Evolutionary conservation across 345 rosid species (phyloP), one percentile per base, ranked within the genome.

Genomic region (Moringa oleifera): DNA sequence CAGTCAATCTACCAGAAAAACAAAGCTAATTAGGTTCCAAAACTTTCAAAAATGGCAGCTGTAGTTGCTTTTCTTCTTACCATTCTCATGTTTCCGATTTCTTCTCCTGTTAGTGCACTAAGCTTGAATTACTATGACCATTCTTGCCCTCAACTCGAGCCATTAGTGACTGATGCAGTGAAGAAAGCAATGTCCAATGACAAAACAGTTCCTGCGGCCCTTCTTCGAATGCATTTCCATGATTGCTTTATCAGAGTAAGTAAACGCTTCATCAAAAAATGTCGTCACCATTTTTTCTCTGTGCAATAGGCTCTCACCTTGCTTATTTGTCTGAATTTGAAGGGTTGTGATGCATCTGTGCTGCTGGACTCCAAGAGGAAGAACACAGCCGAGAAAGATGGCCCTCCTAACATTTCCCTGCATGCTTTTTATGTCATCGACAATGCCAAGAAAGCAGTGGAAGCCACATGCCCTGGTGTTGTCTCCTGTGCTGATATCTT

Each of bases 301-400:
- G n/a, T n/a, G n/a, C n/a, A n/a, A n/a, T n/a, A n/a, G n/a, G n/a
- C n/a, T n/a, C n/a, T n/a, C n/a, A n/a, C 6, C 54, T n/a, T 31
- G 47, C 25, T 23, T 21, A 20, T n/a, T 21, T 16, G 18, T 55
- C n/a, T 10, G 4, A 2, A 7, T 55, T 59, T 18, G 21, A 22
- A 92, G 96, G 98, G 98, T 33, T 89, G 98, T 52, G 97, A 92
- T 77, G 97, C 68, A 41, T 92, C 97, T 13, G 93, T 89, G 70
- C 75, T 92, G 24, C 46, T 93, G 77, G 81, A 83, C 50, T 81
- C 91, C 0, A 85, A 79, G 66, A 87, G 85, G 4, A 79, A 79
- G 28, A 82, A 82, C 73, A 71, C 68, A 63, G 90, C 97, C 18
- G 98, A 89, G 75, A 92, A 92, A 69, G 96, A 85, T 60, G 95